Evolutionary conservation across 1,284 basidiomycete genomes (phyloP).

Genomic region (Flammula alnicola): DNA sequence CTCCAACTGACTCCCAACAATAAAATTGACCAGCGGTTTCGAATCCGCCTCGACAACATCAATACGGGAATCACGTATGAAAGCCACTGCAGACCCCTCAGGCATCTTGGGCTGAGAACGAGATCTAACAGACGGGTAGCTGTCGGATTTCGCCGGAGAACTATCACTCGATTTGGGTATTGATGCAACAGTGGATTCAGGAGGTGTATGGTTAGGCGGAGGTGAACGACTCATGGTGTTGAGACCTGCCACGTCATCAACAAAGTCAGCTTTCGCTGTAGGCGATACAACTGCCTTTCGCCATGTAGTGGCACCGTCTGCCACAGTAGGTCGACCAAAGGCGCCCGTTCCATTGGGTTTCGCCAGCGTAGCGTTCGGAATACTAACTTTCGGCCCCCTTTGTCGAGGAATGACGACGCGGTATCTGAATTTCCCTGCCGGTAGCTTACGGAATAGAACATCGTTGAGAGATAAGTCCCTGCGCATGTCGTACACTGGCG

Average conservation of each 20-base stretch:
- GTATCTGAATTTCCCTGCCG: constrained; percentile 48
- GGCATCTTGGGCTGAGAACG: constrained; percentile 63
- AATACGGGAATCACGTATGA: constrained; percentile 64
- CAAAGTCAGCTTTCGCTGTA: constrained; percentile 20
- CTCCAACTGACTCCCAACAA: constrained; percentile 77
- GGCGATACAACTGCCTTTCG: constrained; percentile 43
- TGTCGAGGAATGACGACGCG: constrained; percentile 59
- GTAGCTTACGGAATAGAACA: constrained; percentile 62
- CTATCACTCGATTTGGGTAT: constrained; percentile 32
- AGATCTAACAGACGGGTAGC: constrained; percentile 31
- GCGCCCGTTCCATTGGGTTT: constrained; percentile 38
- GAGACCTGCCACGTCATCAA: constrained; percentile 33
- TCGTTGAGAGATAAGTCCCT: constrained; percentile 73
- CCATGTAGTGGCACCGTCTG: constrained; percentile 64
- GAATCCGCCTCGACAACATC: constrained; percentile 49
- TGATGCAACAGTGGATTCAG: constrained; percentile 32
- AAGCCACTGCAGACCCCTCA: constrained; percentile 70
- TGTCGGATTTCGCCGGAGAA: constrained; percentile 31
- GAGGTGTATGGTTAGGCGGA: constrained; percentile 50
- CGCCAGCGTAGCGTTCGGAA: constrained; percentile 41
- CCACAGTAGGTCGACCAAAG: constrained; percentile 53
- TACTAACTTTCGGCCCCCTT: constrained; percentile 47
- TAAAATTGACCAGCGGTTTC: constrained; percentile 64
- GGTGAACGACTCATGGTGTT: constrained; percentile 65
- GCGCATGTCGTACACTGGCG: constrained; percentile 71